Conservation (phyloP, 208 protist genomes). For the Leishmania amazonensis region DNA sequence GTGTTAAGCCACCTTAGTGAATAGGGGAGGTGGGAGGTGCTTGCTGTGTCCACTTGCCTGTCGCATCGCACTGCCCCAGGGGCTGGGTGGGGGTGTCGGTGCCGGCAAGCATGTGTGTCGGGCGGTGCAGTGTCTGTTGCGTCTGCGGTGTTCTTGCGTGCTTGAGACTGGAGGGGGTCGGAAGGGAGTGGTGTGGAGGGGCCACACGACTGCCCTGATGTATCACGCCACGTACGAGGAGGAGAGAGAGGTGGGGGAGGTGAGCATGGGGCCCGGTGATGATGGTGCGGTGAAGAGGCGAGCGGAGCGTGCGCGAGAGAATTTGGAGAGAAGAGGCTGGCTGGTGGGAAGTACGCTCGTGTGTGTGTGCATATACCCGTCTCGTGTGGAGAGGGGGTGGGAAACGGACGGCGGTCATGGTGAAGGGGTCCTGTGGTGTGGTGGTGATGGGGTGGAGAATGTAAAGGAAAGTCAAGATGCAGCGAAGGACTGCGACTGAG, state of each 20-base stretch:
- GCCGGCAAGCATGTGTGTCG: neutral
- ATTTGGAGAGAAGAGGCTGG: neutral
- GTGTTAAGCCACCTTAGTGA: constrained; percentile 2
- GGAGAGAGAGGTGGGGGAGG: neutral
- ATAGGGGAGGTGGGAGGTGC: neutral
- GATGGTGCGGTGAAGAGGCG: neutral
- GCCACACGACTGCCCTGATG: neutral
- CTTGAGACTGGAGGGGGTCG: neutral
- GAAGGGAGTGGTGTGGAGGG: neutral
- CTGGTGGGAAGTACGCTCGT: neutral
- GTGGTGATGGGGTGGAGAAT: neutral
- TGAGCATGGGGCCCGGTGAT: neutral
- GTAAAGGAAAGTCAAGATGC: neutral
- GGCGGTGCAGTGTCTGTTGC: neutral
- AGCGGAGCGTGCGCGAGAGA: neutral
- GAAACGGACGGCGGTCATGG: neutral
- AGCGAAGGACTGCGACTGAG: neutral
- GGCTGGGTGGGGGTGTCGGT: neutral
- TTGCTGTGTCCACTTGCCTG: neutral
- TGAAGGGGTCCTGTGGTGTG: neutral
- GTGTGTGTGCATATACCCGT: neutral
- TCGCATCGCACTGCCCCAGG: neutral
- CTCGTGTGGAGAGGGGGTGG: neutral
- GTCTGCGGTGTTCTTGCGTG: neutral
- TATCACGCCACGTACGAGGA: neutral